Evolutionary conservation across 2,329 filamentous ascomycete genomes (phyloP).

Genomic region (Gnomoniopsis sp.): DNA sequence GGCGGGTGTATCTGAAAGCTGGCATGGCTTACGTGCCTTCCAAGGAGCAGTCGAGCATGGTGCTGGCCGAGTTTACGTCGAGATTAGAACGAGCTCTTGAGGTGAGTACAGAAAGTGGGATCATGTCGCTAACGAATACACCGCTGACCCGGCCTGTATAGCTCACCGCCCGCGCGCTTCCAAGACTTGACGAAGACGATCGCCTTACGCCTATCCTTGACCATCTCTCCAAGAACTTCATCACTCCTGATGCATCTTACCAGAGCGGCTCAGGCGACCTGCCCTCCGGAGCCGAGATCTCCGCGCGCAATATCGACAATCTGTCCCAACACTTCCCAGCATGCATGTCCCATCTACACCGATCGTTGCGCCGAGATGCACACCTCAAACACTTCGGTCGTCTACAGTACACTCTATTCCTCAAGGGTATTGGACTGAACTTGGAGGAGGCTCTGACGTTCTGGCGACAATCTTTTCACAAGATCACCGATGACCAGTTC

Average conservation of each 20-base stretch:
- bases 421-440: conserved; percentile 90
- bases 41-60: conserved; percentile 82
- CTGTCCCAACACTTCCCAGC: conserved; percentile 82
- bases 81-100: conserved; percentile 80
- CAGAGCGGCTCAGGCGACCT: conserved; percentile 61
- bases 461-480: conserved; percentile 83
- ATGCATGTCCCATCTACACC: conserved; percentile 92
- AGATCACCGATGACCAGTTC: conserved; percentile 89
- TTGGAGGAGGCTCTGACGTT: conserved; percentile 91
- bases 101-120: conserved; percentile 42
- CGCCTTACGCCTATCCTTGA: conserved; percentile 67
- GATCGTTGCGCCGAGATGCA: conserved; percentile 77
- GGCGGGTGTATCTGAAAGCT: conserved; percentile 70
- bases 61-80: conserved; percentile 79
- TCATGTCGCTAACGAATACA: conserved; percentile 6
- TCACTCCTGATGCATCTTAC: conserved; percentile 84
- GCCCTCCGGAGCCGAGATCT: conserved; percentile 65
- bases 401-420: conserved; percentile 91
- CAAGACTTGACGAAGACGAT: conserved; percentile 93
- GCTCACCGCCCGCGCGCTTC: conserved; percentile 86
- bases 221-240: conserved; percentile 93
- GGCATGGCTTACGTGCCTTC: conserved; percentile 92
- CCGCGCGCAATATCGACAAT: conserved; percentile 73
- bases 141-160: conserved; percentile 30
- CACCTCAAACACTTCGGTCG: conserved; percentile 93